phyloP scores from a whole-genome alignment of 148 eudicot species.

The Suaeda aralocaspica region DNA sequence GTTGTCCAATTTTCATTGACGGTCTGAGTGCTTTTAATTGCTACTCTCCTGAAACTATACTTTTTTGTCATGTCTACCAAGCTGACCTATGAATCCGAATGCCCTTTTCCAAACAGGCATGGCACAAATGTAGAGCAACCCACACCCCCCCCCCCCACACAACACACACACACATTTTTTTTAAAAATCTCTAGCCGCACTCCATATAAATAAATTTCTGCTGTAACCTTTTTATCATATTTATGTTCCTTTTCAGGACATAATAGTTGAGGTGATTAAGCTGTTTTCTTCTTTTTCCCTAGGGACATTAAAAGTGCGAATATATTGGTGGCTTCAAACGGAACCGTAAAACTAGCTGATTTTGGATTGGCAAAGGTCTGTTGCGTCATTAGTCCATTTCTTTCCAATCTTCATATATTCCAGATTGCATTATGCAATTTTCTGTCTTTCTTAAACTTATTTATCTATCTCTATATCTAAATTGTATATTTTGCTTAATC shows the following conservation, averaged over 20 bases:
- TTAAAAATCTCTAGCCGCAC: no score
- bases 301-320: conserved; percentile 94
- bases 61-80: not conserved
- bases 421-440: not conserved
- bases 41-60: not conserved
- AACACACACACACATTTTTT: no score
- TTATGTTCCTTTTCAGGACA: not conserved
- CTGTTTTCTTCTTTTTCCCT: conserved; percentile 17
- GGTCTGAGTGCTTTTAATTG: not conserved
- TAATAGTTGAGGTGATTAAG: not conserved
- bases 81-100: not conserved
- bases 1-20: not conserved
- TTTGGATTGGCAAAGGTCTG: conserved; percentile 92
- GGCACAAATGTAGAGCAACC: no score
- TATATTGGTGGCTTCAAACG: conserved; percentile 67
- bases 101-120: not conserved
- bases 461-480: not conserved
- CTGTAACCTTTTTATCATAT: no score
- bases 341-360: conserved; percentile 84
- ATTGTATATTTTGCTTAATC: not conserved
- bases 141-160: no score
- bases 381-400: conserved; percentile 7
- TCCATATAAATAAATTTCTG: no score
- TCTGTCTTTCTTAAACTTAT: not conserved
- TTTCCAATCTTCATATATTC: not conserved